These are phyloP conservation scores for Ochromonas danica DNA, from an alignment of 108 stramenopile genomes.

Conservation along the genomic window DNA sequence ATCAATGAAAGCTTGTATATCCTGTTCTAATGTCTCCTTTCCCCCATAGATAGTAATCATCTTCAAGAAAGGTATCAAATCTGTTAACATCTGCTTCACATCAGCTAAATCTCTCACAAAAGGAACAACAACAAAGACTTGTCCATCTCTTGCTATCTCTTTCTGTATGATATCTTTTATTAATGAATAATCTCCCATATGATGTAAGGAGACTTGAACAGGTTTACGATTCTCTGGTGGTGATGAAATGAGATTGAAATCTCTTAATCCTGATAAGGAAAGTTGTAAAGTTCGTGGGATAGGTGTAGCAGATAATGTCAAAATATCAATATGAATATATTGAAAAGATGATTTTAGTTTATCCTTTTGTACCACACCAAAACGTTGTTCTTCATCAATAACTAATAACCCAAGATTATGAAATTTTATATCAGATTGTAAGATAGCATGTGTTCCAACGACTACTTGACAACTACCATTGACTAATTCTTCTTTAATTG, in stretches of 20 bases:
- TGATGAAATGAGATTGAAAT: neutral
- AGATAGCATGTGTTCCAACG: constrained; percentile 86
- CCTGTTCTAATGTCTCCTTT: constrained; percentile 61
- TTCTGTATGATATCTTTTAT: neutral
- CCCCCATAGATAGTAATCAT: constrained; percentile 81
- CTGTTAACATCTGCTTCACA: constrained; percentile 48
- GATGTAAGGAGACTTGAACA: neutral
- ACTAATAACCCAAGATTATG: constrained; percentile 81
- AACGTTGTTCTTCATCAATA: constrained; percentile 94
- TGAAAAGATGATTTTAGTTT: constrained; percentile 66
- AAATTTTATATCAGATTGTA: constrained; percentile 70
- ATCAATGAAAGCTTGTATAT: constrained; percentile 62
- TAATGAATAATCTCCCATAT: neutral
- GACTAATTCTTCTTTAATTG: neutral
- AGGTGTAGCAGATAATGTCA: constrained; percentile 89
- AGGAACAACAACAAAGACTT: constrained; percentile 5
- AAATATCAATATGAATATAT: constrained; percentile 68
- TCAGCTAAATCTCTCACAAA: neutral
- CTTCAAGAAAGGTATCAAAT: constrained; percentile 67
- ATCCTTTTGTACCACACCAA: constrained; percentile 95
- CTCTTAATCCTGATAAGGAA: constrained; percentile 62
- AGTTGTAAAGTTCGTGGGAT: constrained; percentile 92
- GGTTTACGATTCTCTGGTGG: neutral
- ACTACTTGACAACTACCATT: constrained; percentile 37
- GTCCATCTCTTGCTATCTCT: neutral